Evolutionary conservation across 768 basidiomycete species (phyloP), one percentile per base, ranked within the genome.

Genomic region (Naganishia vishniacii): DNA sequence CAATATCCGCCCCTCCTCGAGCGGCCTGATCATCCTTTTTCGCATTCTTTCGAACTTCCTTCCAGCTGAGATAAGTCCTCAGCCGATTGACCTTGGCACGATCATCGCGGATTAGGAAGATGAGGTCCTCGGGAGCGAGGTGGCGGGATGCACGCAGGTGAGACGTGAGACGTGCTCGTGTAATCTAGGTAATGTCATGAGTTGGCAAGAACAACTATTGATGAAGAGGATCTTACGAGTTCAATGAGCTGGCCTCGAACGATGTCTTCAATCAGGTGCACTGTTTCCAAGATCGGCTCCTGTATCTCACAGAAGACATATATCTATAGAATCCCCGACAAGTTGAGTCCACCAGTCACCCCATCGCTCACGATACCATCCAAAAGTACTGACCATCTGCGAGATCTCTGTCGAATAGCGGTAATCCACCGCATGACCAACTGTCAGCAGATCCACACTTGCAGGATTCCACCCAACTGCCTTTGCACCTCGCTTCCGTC

Each of bases 301-400:
- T 91, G 88, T 3, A 94, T 88, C 79, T 93, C 91, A 9, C 91
- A 91, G 76, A 95, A 94, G 46, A 95, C 93, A 73, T 94, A 95
- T 29, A 62, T 40, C 61, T 49, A 23, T 1, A 58, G 62, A 12
- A 15, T 18, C n/a, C n/a, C n/a, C n/a, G n/a, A n/a, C n/a, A n/a
- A n/a, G n/a, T n/a, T n/a, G n/a, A n/a, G n/a, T n/a, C n/a, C n/a
- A n/a, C n/a, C n/a, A n/a, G n/a, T n/a, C n/a, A n/a, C n/a, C n/a
- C n/a, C n/a, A n/a, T n/a, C n/a, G n/a, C n/a, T n/a, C n/a, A n/a
- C n/a, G n/a, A n/a, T n/a, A n/a, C n/a, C 20, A 48, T n/a, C 4
- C 12, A 3, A 9, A 20, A 32, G 26, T 15, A 68, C 79, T 37
- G 47, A 88, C 89, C 92, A 95, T 95, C 77, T 94, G 91, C 8